phyloP scores from a whole-genome alignment of 2,329 filamentous ascomycete species.

The Graphium sp. region DNA sequence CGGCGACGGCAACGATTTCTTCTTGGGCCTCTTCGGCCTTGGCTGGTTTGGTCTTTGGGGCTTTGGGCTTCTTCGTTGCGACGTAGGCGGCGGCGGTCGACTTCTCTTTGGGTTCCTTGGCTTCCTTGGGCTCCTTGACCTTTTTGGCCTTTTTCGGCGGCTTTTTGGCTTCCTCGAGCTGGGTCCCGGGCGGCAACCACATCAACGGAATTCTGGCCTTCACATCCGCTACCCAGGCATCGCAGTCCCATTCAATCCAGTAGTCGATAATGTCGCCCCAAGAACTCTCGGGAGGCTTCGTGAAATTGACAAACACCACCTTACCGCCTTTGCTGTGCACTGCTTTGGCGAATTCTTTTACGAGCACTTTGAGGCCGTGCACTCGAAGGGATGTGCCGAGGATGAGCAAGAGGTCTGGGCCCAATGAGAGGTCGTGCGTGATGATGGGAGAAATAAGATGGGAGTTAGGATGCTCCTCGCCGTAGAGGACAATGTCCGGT shows the following conservation, averaged over 20 bases:
- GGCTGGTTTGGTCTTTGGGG: background rate
- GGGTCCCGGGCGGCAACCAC: constrained; percentile 33
- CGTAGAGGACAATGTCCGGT: constrained; percentile 59
- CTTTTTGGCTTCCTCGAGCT: constrained; percentile 19
- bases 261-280: constrained; percentile 62
- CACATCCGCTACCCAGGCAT: constrained; percentile 53
- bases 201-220: constrained; percentile 39
- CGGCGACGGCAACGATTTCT: too few relatives aligned
- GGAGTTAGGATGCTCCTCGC: constrained; percentile 54
- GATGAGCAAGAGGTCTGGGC: constrained; percentile 51
- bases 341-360: constrained; percentile 54
- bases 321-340: constrained; percentile 52
- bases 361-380: constrained; percentile 54
- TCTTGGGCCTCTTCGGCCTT: constrained; percentile 3
- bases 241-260: constrained; percentile 61
- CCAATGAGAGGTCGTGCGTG: constrained; percentile 46
- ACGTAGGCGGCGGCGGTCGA: too few relatives aligned
- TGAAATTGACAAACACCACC: constrained; percentile 58
- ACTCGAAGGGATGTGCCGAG: constrained; percentile 56
- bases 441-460: constrained; percentile 52
- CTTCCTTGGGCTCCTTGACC: background rate
- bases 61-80: too few relatives aligned
- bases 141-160: constrained; percentile 23
- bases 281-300: constrained; percentile 52
- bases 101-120: constrained; percentile 1